A percentile compares a stretch with the other conserved stretches of the same genome.
These are phyloP conservation scores for Fusarium sp. DNA, from an alignment of 2,329 filamentous ascomycete genomes.

Conservation along the genomic window DNA sequence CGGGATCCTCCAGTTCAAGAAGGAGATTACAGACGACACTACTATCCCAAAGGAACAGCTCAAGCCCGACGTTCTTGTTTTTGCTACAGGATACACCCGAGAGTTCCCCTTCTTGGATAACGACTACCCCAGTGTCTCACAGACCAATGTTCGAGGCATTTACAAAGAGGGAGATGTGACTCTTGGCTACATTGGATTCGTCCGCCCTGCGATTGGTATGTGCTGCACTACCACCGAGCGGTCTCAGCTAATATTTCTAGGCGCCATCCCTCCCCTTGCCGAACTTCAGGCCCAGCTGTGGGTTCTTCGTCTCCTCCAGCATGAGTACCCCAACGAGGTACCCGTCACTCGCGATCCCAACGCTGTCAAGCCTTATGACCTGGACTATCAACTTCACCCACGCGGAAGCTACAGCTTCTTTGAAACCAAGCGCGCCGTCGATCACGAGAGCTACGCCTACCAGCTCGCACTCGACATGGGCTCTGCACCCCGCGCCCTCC, in stretches of 20 bases:
- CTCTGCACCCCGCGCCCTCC: conserved; percentile 55
- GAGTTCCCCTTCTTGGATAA: conserved; percentile 57
- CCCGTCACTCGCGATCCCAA: conserved; percentile 32
- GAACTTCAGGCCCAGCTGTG: conserved; percentile 65
- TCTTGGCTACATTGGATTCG: conserved; percentile 62
- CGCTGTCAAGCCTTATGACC: conserved; percentile 53
- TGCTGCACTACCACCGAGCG: background rate
- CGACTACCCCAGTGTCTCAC: conserved; percentile 59
- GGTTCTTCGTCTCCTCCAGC: conserved; percentile 57
- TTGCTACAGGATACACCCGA: conserved; percentile 62
- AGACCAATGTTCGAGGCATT: conserved; percentile 66
- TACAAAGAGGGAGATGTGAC: conserved; percentile 59
- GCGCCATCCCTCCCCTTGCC: conserved; percentile 63
- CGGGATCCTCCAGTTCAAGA: conserved; percentile 56
- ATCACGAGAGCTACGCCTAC: conserved; percentile 65
- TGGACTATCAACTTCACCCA: conserved; percentile 58
- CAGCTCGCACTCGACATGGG: conserved; percentile 64
- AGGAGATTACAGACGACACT: conserved; percentile 48
- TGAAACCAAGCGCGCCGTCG: conserved; percentile 58
- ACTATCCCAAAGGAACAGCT: conserved; percentile 46
- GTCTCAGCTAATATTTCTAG: conserved; percentile 33
- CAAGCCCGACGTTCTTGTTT: conserved; percentile 60
- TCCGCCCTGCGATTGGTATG: conserved; percentile 59
- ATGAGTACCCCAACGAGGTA: conserved; percentile 44
- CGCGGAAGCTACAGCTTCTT: conserved; percentile 53